Evolutionary conservation across 108 stramenopile species (phyloP), one percentile per base, ranked within the genome.

Genomic region (Nitzschia sp.): DNA sequence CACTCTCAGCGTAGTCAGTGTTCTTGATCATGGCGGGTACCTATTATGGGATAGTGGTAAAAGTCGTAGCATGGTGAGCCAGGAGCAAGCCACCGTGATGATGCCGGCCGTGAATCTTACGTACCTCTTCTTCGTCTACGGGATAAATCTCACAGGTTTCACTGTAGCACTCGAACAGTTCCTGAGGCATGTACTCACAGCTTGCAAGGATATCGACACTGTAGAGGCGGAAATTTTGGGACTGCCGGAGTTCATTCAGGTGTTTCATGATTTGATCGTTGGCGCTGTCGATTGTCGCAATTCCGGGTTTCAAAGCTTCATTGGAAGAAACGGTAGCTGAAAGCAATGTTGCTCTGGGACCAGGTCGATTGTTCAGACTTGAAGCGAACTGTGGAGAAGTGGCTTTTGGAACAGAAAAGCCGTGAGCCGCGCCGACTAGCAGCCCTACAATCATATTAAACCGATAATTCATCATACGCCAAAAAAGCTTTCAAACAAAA

Each of bases 111-210:
- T 57, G 3, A 1, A 3, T 4, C 6, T 13, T 21, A 56, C 83
- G 45, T 78, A 87, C 88, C 66, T 87, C 79, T 11, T 85, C 91
- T 59, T 95, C 94, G 48, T 93, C 94, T 19, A 91, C 86, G 11
- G 94, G 94, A 65, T 91, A 92, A 29, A 95, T 87, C 65, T 95
- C 94, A 66, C 94, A 95, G n/a, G 80, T 85, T 63, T 91, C 87
- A 1, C 75, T 82, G 81, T 91, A 92, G 56, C 94, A 95, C 59
- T 95, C 94, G 45, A 84, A 85, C 5, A 95, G 72, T 45, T 93
- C 91, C 65, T 95, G 91, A 35, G 91, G 91, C 50, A 96, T 72
- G 80, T 93, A 96, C 65, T 93, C 92, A 77, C 95, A 96, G 25
- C 82, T 86, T 0, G 87, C 92, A 9, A 96, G 79, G 76, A 96